Evolutionary conservation across 1,284 basidiomycete genomes (phyloP), one percentile per base, ranked within the genome.

Genomic region (Fomitopsis schrenkii): DNA sequence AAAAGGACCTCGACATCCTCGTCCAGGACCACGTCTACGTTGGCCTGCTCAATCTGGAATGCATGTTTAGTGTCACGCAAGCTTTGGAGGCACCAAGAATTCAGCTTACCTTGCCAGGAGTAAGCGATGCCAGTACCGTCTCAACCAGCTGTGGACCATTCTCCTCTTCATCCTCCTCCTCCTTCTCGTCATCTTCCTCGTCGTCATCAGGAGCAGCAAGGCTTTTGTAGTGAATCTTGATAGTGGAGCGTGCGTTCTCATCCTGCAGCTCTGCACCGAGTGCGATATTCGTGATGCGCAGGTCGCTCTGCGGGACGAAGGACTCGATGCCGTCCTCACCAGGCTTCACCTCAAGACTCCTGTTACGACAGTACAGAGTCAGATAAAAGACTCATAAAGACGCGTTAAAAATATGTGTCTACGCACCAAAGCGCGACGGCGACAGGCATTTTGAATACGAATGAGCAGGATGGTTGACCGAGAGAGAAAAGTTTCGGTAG

Each of bases 261-360:
- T 92, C 87, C 42, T 74, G 78, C 63, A 96, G 80, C 67, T 85
- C 81, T 66, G 93, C 90, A 59, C 88, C 90, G 57, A 96, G 85
- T 8, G 93, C 85, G 59, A 90, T 86, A 75, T 94, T 95, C 72
- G 93, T 94, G 75, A 97, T 86, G 70, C 83, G 82, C 70, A 97
- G 78, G 76, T 95, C 92, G 48, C 82, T 81, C 63, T 83, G 81
- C 59, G 93, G 86, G 61, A 82, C 75, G 68, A 94, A 53, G 35
- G 52, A 70, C 62, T 81, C 77, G 69, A 85, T 77, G 59, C 35
- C 35, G 28, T 83, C 77, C 70, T 91, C 80, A 65, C 88, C 90
- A 44, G 90, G 87, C 19, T 78, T 74, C 57, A 93, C 72, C 55
- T 76, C 76, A 30, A 81, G 67, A 72, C 87, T 88, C 89, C 89